Base-by-base conservation (phyloP, 2,329 filamentous ascomycete species). In the Trichoderma brevicompactum region DNA sequence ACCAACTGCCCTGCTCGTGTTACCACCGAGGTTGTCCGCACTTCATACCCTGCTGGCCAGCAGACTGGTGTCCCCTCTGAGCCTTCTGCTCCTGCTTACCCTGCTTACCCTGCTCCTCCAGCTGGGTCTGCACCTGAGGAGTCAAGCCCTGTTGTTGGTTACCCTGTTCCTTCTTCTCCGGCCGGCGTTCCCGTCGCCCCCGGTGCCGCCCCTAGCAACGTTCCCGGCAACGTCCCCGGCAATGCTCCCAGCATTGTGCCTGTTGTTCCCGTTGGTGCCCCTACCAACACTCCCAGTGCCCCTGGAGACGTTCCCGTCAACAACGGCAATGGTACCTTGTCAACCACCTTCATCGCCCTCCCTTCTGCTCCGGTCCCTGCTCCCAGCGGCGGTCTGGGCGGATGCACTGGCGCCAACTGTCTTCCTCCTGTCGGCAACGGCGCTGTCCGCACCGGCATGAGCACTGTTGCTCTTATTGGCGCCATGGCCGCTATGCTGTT, bases 361-460 rank as follows among this genome's bases (percentile, higher is more conserved):
- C 41, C 53, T 64, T 43, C 53, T n/a, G 55, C 28, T 41, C 49
- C 54, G 38, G 36, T 32, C 28, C 36, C 60, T 50, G 41, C 34
- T 17, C 40, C 65, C 38, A 54, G 34, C 43, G 43, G 48, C 34
- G 43, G 48, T 23, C 28, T 43, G n/a, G 34, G 65, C 53, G 28
- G 50, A 64, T 69, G 63, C 64, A 54, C 65, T 46, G 70, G 66
- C 13, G 34, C 65, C 43, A 48, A 63, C 40, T 63, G 59, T 46
- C 28, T 63, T 12, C 49, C 59, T 34, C 59, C 56, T 55, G 65
- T 64, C 46, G 64, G 68, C 64, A 68, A 58, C 64, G 66, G 70
- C 60, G 70, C 69, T 19, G 66, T 62, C 55, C 69, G 68, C 63
- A 48, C 68, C 40, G 63, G 70, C 55, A 54, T 68, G 64, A 70